phyloP scores from a whole-genome alignment of 257 asterid genomes.

The Striga asiatica region DNA sequence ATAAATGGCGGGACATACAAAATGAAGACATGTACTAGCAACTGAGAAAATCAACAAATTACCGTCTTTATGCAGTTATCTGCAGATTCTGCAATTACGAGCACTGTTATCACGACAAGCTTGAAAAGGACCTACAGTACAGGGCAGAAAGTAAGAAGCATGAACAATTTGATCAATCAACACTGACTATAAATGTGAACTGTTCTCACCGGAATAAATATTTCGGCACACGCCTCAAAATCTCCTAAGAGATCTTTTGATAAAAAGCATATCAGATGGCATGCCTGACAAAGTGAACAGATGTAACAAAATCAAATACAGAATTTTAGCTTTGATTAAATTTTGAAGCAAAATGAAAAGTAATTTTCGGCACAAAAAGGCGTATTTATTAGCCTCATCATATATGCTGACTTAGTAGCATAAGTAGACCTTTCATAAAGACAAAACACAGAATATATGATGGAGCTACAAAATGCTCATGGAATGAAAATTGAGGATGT shows the following conservation, averaged over 20 bases:
- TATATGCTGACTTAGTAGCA: background rate
- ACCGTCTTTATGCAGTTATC: slow-evolving; percentile 99
- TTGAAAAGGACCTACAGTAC: slow-evolving; percentile 88
- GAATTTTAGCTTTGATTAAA: slow-evolving; percentile 2
- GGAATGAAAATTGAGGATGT: background rate
- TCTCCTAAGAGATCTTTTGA: slow-evolving; percentile 97
- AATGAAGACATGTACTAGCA: slow-evolving; percentile 5
- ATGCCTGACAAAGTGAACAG: slow-evolving; percentile 40
- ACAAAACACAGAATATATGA: background rate
- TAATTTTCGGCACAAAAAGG: background rate
- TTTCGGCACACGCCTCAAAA: slow-evolving; percentile 94
- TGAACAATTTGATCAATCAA: slow-evolving; percentile 12
- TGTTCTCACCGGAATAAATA: slow-evolving; percentile 86
- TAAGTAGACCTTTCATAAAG: slow-evolving; percentile 3
- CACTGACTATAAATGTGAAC: slow-evolving; percentile 13
- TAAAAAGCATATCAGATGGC: slow-evolving; percentile 71
- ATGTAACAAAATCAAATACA: slow-evolving; percentile 12
- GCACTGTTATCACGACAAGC: slow-evolving; percentile 99
- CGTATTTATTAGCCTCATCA: slow-evolving; percentile 1
- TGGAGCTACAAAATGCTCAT: background rate
- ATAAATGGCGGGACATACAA: slow-evolving; percentile 10
- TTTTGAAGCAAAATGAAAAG: background rate
- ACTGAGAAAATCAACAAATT: slow-evolving; percentile 14
- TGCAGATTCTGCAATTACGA: slow-evolving; percentile 97
- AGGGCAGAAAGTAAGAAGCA: slow-evolving; percentile 30